Evolutionary conservation across 805 yeast species (phyloP).

Genomic region (Pichia occidentalis): DNA sequence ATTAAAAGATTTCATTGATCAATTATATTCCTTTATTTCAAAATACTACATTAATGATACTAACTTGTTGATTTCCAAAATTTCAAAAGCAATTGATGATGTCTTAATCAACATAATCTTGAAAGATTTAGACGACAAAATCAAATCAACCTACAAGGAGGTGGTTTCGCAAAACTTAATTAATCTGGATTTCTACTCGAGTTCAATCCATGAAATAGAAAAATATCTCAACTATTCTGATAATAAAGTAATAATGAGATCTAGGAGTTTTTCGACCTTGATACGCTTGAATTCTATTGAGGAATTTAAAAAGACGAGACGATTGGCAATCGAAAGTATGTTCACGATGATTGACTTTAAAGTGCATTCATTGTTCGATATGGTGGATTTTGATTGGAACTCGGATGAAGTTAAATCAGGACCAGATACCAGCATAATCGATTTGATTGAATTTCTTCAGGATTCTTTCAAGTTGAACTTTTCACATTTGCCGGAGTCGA

Average conservation of each 20-base stretch:
- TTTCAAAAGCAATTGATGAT: slow-evolving; percentile 57
- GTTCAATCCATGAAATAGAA: slow-evolving; percentile 67
- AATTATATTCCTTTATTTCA: slow-evolving; percentile 57
- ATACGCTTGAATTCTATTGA: slow-evolving; percentile 35
- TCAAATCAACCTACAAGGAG: slow-evolving; percentile 74
- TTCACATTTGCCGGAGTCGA: slow-evolving; percentile 69
- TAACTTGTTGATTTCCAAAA: slow-evolving; percentile 51
- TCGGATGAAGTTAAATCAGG: slow-evolving; percentile 44
- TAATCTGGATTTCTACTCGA: slow-evolving; percentile 79
- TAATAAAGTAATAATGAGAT: slow-evolving; percentile 33
- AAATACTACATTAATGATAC: slow-evolving; percentile 60
- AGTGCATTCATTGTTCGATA: slow-evolving; percentile 71
- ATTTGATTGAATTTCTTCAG: slow-evolving; percentile 77
- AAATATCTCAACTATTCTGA: slow-evolving; percentile 28
- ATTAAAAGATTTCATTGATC: slow-evolving; percentile 56
- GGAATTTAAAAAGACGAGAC: slow-evolving; percentile 46
- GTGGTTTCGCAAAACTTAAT: slow-evolving; percentile 84
- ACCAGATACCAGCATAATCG: slow-evolving; percentile 71
- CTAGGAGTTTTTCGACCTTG: slow-evolving; percentile 22
- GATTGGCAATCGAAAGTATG: slow-evolving; percentile 70
- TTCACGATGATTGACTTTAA: slow-evolving; percentile 78
- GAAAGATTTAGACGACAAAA: slow-evolving; percentile 50
- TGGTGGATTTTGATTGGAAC: slow-evolving; percentile 82
- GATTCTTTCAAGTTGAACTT: slow-evolving; percentile 82
- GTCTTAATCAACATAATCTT: slow-evolving; percentile 66